These are phyloP conservation scores for Copromyces sp. DNA, from an alignment of 495 filamentous ascomycete genomes.

Conservation along the genomic window DNA sequence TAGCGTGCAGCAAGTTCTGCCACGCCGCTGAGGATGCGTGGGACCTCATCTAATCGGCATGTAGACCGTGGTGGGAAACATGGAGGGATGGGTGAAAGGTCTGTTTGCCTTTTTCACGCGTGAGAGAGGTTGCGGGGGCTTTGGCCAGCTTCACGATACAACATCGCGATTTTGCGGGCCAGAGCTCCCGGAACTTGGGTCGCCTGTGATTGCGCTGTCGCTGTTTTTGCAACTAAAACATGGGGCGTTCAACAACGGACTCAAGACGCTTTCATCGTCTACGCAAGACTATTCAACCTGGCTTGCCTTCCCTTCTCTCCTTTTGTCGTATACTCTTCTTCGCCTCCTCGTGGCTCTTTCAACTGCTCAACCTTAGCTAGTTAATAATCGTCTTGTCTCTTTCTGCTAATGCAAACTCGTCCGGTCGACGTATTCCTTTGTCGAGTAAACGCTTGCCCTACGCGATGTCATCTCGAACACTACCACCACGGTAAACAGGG, in stretches of 20 bases:
- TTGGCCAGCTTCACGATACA: constrained; percentile 35
- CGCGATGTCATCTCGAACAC: not conserved
- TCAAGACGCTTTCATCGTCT: constrained; percentile 59
- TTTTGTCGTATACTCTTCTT: constrained; percentile 10
- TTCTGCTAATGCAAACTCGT: not conserved
- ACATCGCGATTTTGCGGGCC: constrained; percentile 32
- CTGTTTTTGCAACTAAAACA: constrained; percentile 80
- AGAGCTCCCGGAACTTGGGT: constrained; percentile 34
- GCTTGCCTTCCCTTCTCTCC: constrained; percentile 34
- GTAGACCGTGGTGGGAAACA: not conserved
- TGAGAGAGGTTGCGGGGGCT: constrained; percentile 18
- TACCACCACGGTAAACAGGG: not conserved
- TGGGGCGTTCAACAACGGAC: constrained; percentile 66
- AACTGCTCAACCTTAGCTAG: not conserved
- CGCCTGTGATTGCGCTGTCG: constrained; percentile 45
- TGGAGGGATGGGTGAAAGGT: constrained; percentile 22
- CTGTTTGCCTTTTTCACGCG: constrained; percentile 16
- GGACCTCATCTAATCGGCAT: constrained; percentile 65
- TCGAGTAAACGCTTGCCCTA: not conserved
- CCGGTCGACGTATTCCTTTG: not conserved
- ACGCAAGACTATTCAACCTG: constrained; percentile 62
- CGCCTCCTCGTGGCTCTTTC: not conserved
- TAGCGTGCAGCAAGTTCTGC: constrained; percentile 98
- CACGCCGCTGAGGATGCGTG: constrained; percentile 95
- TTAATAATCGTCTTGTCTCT: not conserved